Conservation (phyloP, 2,329 filamentous ascomycete genomes). For the Orbilia brochopaga region DNA sequence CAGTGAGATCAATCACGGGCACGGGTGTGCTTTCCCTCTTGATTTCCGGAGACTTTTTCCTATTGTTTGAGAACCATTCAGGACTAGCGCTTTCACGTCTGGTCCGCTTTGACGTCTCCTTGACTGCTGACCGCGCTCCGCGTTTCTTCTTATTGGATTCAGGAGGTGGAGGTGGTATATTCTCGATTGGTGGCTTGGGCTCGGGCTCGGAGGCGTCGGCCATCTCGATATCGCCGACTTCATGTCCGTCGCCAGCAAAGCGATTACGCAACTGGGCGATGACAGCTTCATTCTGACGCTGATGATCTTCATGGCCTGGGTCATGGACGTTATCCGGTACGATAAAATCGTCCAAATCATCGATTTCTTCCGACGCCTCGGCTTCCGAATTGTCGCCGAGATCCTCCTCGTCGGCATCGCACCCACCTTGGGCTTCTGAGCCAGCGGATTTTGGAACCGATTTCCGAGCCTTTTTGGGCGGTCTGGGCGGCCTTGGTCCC, state of each 20-base stretch:
- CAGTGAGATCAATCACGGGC: too few species aligned
- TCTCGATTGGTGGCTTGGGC: not conserved
- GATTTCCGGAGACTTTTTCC: too few species aligned
- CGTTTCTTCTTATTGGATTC: too few species aligned
- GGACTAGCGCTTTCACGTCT: too few species aligned
- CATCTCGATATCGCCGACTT: slow-evolving; percentile 3
- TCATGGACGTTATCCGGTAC: slow-evolving; percentile 48
- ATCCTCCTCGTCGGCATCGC: slow-evolving; percentile 8
- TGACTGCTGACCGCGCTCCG: too few species aligned
- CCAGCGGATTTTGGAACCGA: too few species aligned
- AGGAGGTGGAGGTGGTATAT: slow-evolving; percentile 1
- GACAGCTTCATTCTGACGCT: slow-evolving; percentile 25
- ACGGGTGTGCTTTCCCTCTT: too few species aligned
- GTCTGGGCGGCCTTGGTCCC: slow-evolving; percentile 11
- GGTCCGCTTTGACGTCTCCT: too few species aligned
- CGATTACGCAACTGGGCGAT: not conserved
- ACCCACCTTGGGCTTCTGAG: not conserved
- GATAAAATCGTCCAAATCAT: slow-evolving; percentile 52
- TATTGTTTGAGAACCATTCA: too few species aligned
- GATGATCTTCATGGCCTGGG: slow-evolving; percentile 49
- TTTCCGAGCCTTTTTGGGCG: slow-evolving; percentile 5
- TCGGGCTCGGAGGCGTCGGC: slow-evolving; percentile 8
- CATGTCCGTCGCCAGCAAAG: not conserved
- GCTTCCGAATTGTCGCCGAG: slow-evolving; percentile 27
- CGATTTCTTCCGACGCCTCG: slow-evolving; percentile 38